A percentile compares a stretch with the other conserved stretches of the same genome.
Conservation (phyloP, 1,284 basidiomycete genomes). For the Chalciporus sp. region DNA sequence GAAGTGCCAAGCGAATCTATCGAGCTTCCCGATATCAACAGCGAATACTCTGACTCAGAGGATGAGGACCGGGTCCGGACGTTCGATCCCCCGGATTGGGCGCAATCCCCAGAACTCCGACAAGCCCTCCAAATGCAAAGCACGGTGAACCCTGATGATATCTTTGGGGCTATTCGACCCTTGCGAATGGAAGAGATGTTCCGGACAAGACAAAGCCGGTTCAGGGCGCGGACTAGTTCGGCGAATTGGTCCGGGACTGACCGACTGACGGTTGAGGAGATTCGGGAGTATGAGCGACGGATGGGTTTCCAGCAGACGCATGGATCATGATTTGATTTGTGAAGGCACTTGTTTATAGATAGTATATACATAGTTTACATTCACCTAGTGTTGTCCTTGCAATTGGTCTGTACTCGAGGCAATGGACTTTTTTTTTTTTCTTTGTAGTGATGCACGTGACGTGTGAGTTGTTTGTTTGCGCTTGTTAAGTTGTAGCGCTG, state of each 20-base stretch:
- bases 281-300: slow-evolving; percentile 80
- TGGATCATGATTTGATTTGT: slow-evolving; percentile 12
- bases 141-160: slow-evolving; percentile 86
- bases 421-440: background rate
- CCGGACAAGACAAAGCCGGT: slow-evolving; percentile 71
- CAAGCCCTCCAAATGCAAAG: slow-evolving; percentile 80
- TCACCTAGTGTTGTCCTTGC: background rate
- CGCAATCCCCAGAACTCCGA: slow-evolving; percentile 84
- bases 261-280: slow-evolving; percentile 79
- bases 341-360: slow-evolving; percentile 9
- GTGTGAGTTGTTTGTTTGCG: slow-evolving; percentile 29
- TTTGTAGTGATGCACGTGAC: slow-evolving; percentile 26
- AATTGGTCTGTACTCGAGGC: background rate
- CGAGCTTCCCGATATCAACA: slow-evolving; percentile 90
- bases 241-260: slow-evolving; percentile 93
- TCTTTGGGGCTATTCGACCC: slow-evolving; percentile 86
- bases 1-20: slow-evolving; percentile 77
- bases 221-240: slow-evolving; percentile 87
- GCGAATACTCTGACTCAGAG: slow-evolving; percentile 94
- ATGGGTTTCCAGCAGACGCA: slow-evolving; percentile 77
- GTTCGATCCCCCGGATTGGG: slow-evolving; percentile 82
- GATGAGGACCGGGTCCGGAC: slow-evolving; percentile 78
- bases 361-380: slow-evolving; percentile 5
- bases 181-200: slow-evolving; percentile 88
- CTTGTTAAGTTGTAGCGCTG: slow-evolving; percentile 19